A percentile compares a stretch with the other conserved stretches of the same genome.
phyloP scores from a whole-genome alignment of 2,329 filamentous ascomycete species.

The Zopfia rhizophila region DNA sequence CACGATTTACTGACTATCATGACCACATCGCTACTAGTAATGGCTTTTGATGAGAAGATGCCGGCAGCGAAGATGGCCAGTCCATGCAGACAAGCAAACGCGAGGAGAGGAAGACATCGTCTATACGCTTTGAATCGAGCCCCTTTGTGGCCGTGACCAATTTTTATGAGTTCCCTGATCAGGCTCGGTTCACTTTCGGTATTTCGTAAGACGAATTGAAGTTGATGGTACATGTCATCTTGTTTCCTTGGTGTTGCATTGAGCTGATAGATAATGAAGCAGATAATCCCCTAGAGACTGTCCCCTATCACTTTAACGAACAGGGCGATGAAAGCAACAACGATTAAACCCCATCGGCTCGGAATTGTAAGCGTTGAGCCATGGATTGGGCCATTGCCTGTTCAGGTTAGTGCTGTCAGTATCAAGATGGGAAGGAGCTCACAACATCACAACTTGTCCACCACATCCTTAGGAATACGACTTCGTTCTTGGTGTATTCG shows the following conservation, averaged over 20 bases:
- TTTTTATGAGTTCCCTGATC: slow-evolving; percentile 13
- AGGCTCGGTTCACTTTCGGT: slow-evolving; percentile 16
- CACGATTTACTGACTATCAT: slow-evolving; percentile 7
- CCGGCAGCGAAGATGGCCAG: slow-evolving; percentile 12
- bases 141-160: slow-evolving; percentile 19
- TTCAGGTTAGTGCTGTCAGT: slow-evolving; percentile 11
- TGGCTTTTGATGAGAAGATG: slow-evolving; percentile 16
- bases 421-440: too few relatives aligned
- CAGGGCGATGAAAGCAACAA: slow-evolving; percentile 10
- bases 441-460: too few relatives aligned
- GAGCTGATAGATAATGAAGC: slow-evolving; percentile 19
- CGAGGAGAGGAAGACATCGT: slow-evolving; percentile 10
- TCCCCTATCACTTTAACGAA: slow-evolving; percentile 10
- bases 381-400: slow-evolving; percentile 7
- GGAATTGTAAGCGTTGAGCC: slow-evolving; percentile 16
- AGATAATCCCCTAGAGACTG: slow-evolving; percentile 14
- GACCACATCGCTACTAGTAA: slow-evolving; percentile 13
- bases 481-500: too few relatives aligned
- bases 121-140: slow-evolving; percentile 11
- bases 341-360: slow-evolving; percentile 14
- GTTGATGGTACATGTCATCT: slow-evolving; percentile 27
- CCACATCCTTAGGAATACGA: too few relatives aligned
- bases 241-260: slow-evolving; percentile 13
- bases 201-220: slow-evolving; percentile 24
- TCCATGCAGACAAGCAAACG: slow-evolving; percentile 14